These are phyloP conservation scores for Hemerocallis citrina DNA, from an alignment of 106 monocot genomes.

Conservation along the genomic window DNA sequence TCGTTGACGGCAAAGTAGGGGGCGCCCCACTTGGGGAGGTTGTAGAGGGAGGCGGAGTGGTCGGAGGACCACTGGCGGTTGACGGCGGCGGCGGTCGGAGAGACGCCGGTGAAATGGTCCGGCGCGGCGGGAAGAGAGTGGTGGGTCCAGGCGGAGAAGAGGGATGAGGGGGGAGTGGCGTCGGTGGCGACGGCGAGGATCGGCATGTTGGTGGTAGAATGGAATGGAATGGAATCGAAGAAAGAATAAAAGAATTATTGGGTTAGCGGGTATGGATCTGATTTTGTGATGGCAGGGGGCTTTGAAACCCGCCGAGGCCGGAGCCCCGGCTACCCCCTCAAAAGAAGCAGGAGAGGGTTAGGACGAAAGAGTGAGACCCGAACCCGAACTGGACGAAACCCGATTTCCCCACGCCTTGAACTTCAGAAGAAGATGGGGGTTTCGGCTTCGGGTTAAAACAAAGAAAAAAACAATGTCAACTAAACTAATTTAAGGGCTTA, in stretches of 20 bases:
- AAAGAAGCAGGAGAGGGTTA: slow-evolving; percentile 44
- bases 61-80: slow-evolving; percentile 59
- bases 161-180: slow-evolving; percentile 17
- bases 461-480: too few species aligned
- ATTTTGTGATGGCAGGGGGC: slow-evolving; percentile 50
- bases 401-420: too few species aligned
- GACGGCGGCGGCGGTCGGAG: not conserved
- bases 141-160: slow-evolving; percentile 33
- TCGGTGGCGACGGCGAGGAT: slow-evolving; percentile 57
- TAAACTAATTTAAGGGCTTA: too few species aligned
- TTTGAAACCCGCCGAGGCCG: slow-evolving; percentile 99
- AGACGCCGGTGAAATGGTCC: slow-evolving; percentile 36
- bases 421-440: too few species aligned
- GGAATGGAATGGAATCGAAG: slow-evolving; percentile 1
- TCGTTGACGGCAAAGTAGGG: slow-evolving; percentile 84
- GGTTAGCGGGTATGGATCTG: not conserved
- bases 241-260: not conserved
- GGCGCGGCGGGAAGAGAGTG: slow-evolving; percentile 61
- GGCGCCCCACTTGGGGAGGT: slow-evolving; percentile 80
- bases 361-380: not conserved
- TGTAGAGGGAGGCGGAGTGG: slow-evolving; percentile 71
- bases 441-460: too few species aligned
- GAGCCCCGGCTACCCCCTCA: slow-evolving; percentile 99
- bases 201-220: slow-evolving; percentile 91
- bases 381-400: not conserved